Conservation (phyloP, 257 asterid species). For the Solanum verrucosum region DNA sequence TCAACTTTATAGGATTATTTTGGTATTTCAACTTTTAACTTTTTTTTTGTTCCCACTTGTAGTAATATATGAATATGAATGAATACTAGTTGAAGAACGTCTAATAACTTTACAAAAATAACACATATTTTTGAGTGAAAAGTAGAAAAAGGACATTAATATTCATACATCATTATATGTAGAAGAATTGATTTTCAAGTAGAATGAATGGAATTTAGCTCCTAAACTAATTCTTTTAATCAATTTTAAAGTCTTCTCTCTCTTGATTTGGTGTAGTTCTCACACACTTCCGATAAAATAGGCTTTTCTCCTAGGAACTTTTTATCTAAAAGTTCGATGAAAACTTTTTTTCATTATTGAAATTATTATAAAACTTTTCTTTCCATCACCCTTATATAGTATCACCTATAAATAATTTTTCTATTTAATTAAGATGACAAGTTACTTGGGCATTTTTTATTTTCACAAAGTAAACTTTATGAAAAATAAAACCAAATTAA, state of each 20-base stretch:
- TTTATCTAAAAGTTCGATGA: background rate
- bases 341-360: no score
- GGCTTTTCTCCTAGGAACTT: background rate
- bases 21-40: no score
- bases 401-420: no score
- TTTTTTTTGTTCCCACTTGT: no score
- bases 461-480: background rate
- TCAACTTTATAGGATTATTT: no score
- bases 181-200: background rate
- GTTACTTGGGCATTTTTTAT: background rate
- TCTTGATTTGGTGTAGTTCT: no score
- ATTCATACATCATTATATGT: background rate
- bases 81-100: background rate
- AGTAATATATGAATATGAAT: no score
- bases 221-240: background rate
- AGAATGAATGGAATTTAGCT: background rate
- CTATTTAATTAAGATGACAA: background rate
- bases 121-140: background rate
- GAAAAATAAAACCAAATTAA: background rate
- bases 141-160: no score
- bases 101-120: background rate
- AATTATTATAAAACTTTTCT: no score
- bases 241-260: no score
- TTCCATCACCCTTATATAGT: background rate
- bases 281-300: no score